Conservation (phyloP, 1,139 yeast species). For the Geotrichum phurueaensis region DNA sequence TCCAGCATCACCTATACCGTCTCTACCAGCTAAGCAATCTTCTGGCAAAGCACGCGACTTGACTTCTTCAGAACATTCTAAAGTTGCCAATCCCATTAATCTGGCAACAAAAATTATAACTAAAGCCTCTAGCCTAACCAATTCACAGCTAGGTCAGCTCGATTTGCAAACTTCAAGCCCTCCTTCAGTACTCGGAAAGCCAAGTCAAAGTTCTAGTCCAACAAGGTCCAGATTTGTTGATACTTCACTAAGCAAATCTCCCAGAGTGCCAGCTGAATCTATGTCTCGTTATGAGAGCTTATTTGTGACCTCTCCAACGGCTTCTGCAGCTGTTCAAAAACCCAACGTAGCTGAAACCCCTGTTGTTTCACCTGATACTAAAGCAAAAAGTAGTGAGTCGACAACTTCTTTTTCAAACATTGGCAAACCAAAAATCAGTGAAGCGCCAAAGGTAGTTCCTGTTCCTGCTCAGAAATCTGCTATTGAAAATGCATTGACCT, state of each 20-base stretch:
- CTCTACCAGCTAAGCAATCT: not conserved
- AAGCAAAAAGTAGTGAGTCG: not conserved
- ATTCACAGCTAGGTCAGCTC: not conserved
- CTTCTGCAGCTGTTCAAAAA: not conserved
- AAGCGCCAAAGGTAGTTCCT: not conserved
- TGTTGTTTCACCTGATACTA: not conserved
- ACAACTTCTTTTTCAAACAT: not conserved
- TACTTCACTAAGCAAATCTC: not conserved
- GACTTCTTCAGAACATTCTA: not conserved
- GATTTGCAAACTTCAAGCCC: not conserved
- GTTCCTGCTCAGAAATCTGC: not conserved
- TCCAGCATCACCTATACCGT: not conserved
- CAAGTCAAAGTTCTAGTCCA: not conserved
- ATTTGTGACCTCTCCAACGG: not conserved
- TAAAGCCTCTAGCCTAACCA: not conserved
- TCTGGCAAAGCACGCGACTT: not conserved
- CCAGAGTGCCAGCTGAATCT: not conserved
- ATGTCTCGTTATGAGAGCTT: not conserved
- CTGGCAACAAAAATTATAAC: not conserved
- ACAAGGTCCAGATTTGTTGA: not conserved
- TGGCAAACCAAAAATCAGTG: not conserved
- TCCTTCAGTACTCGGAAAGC: not conserved
- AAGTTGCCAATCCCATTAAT: not conserved
- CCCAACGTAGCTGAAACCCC: not conserved
- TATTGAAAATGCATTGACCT: not conserved